Base-by-base conservation (phyloP, 1,139 yeast genomes). In the Taphrina sp. region DNA sequence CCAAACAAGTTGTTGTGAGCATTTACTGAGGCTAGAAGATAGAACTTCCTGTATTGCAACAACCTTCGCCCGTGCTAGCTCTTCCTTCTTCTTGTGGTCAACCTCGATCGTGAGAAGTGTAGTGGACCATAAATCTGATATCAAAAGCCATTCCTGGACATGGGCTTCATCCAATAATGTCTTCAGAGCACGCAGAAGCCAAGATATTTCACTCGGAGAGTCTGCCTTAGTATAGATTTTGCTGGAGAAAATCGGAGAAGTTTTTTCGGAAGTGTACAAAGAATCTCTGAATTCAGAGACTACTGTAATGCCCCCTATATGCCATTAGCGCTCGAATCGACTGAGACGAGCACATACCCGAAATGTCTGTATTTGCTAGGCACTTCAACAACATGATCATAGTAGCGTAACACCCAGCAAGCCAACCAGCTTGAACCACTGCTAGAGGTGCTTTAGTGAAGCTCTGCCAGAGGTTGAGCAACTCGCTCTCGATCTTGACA, bases 391-490 rank as follows among this genome's bases (percentile, higher is more conserved):
- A 57, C 33, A 60, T 60, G 12, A 69, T 58, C 1, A 67, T 62
- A 5, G 71, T 60, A 0, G 71, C 69, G 59, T 63, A 64, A 2
- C 68, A 72, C 16, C 64, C 64, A 5, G 64, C 58, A 14, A 66
- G 61, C 22, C 64, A 57, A 52, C 69, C 70, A 57, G 62, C 63
- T 59, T 70, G 73, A 2, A 68, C 64, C 4, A 70, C 66, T 10
- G 31, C 42, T 2, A 42, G 8, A 4, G 49, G 43, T 3, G 24
- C 31, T 24, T 38, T 49, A 19, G 17, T 31, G 19, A 33, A 39
- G 5, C 31, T n/a, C 34, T 49, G 54, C 54, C 54, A 49, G 4
- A 39, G 17, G 17, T 3, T 12, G 39, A 39, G 28, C 12, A 33
- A n/a, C 4, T 29, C 46, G 5, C 10, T 3, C 12, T 61, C 51